Percentiles rank a stretch among this genome's conserved stretches.
Conservation (phyloP, 345 rosid genomes). For the Hypericum androsaemum region DNA sequence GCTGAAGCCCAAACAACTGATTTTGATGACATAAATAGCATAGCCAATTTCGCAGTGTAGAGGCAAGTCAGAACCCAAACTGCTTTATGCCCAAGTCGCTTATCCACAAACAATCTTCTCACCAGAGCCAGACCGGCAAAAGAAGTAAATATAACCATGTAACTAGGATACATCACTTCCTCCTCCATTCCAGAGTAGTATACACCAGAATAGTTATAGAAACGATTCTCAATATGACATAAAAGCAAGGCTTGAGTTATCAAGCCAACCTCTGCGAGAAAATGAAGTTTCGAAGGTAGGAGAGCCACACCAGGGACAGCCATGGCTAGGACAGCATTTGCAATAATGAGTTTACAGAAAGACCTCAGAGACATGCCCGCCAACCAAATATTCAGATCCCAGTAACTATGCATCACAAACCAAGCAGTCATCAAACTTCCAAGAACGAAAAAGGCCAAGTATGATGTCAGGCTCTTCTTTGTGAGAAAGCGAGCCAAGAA, state of each 20-base stretch:
- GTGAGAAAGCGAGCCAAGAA: constrained; percentile 87
- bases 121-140: constrained; percentile 74
- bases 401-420: constrained; percentile 90
- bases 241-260: constrained; percentile 67
- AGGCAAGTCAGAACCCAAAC: constrained; percentile 91
- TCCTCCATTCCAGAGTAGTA: constrained; percentile 88
- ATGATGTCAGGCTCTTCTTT: constrained; percentile 77
- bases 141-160: constrained; percentile 88
- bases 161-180: constrained; percentile 97
- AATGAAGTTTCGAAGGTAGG: constrained; percentile 67
- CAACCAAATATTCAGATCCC: constrained; percentile 98
- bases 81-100: constrained; percentile 66
- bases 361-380: constrained; percentile 93
- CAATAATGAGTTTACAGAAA: constrained; percentile 83
- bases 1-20: constrained; percentile 86
- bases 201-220: constrained; percentile 79
- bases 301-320: constrained; percentile 89
- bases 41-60: constrained; percentile 80
- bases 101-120: constrained; percentile 66
- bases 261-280: constrained; percentile 73
- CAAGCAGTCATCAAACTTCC: constrained; percentile 91
- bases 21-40: constrained; percentile 80
- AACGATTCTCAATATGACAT: constrained; percentile 77
- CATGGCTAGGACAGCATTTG: constrained; percentile 74
- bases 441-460: constrained; percentile 81